A percentile compares a stretch with the other conserved stretches of the same genome.
Evolutionary conservation across 2,329 filamentous ascomycete genomes (phyloP).

Genomic region (Aspergillus quadrilineatus): DNA sequence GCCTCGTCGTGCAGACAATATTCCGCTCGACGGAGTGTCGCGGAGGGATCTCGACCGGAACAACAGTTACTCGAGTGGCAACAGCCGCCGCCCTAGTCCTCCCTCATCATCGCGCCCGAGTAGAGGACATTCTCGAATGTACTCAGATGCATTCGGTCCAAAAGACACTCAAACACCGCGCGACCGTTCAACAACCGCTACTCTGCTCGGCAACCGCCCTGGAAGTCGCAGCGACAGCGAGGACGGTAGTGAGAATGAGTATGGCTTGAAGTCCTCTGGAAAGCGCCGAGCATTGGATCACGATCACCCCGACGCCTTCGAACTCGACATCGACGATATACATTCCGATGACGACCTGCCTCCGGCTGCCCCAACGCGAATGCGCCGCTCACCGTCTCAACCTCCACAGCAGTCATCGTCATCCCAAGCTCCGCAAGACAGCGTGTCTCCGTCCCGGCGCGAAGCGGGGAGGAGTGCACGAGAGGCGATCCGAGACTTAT

Average conservation of each 20-base stretch:
- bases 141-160: slow-evolving; percentile 49
- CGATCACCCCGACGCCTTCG: slow-evolving; percentile 37
- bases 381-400: slow-evolving; percentile 37
- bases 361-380: slow-evolving; percentile 49
- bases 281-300: slow-evolving; percentile 37
- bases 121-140: slow-evolving; percentile 48
- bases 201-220: slow-evolving; percentile 47
- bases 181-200: slow-evolving; percentile 48
- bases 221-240: slow-evolving; percentile 47
- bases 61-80: slow-evolving; percentile 59
- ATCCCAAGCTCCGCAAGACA: slow-evolving; percentile 10
- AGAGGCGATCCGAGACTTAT: slow-evolving; percentile 75
- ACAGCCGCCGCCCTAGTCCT: slow-evolving; percentile 54
- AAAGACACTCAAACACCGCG: slow-evolving; percentile 46
- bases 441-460: slow-evolving; percentile 32
- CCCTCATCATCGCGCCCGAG: slow-evolving; percentile 36
- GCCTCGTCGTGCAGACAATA: slow-evolving; percentile 63
- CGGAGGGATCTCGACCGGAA: slow-evolving; percentile 31
- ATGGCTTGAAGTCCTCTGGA: slow-evolving; percentile 41
- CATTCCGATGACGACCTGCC: slow-evolving; percentile 60
- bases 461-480: slow-evolving; percentile 63
- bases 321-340: slow-evolving; percentile 41
- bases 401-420: not conserved
- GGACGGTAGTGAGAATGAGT: slow-evolving; percentile 50
- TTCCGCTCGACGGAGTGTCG: slow-evolving; percentile 53